Percentiles rank a stretch among this genome's conserved stretches.
These are phyloP conservation scores for Cordyceps cateniannulata DNA, from an alignment of 2,329 filamentous ascomycete species.

Conservation along the genomic window DNA sequence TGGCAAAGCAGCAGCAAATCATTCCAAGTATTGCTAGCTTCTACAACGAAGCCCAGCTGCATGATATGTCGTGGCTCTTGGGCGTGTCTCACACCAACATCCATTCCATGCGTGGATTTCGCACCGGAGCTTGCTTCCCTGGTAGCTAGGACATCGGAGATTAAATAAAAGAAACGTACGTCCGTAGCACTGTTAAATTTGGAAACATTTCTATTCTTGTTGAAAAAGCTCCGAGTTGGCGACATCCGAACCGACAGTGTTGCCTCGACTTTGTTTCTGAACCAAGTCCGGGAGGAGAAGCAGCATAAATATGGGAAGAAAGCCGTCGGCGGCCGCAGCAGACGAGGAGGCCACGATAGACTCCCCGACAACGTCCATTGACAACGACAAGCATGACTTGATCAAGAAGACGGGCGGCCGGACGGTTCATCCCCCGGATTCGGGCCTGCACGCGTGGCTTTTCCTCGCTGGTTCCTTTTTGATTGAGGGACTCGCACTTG, in stretches of 20 bases:
- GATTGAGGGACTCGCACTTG: conserved; percentile 17
- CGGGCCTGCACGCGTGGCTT: conserved; percentile 30
- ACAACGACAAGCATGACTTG: not conserved
- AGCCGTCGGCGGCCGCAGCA: not conserved
- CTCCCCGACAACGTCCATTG: not conserved
- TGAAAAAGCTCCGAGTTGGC: not conserved
- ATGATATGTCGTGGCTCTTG: conserved; percentile 1
- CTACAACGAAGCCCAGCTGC: not conserved
- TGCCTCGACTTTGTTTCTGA: not conserved
- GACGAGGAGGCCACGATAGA: not conserved
- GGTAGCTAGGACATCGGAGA: not conserved
- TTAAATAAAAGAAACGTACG: not conserved
- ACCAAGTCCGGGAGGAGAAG: not conserved
- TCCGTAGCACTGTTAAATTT: not conserved
- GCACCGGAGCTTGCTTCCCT: not conserved
- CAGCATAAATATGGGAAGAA: not conserved
- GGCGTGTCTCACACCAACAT: not conserved
- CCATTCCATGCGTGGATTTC: conserved; percentile 1
- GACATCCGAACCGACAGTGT: not conserved
- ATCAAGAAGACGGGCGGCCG: not conserved
- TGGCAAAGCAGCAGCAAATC: not conserved
- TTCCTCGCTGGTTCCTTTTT: conserved; percentile 21
- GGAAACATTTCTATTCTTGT: not conserved
- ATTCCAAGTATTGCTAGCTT: not conserved
- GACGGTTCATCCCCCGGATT: not conserved